phyloP scores from a whole-genome alignment of 169 alveolate genomes.

The Theileria parva region DNA sequence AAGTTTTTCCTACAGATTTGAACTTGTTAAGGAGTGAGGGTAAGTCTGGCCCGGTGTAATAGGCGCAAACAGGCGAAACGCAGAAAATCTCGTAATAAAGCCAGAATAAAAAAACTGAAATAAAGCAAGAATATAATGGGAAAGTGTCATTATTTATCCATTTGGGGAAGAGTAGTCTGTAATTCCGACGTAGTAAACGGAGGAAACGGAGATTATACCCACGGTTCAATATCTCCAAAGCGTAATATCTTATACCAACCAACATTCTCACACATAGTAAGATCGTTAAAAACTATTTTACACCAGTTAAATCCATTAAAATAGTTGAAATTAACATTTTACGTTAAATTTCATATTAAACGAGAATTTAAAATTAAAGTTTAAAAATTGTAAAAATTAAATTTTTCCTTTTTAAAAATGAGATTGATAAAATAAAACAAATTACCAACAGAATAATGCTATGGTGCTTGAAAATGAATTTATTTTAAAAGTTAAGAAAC shows the following conservation, averaged over 20 bases:
- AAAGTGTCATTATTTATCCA: constrained; percentile 2
- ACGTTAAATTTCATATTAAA: not conserved
- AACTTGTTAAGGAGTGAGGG: constrained; percentile 43
- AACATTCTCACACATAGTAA: no score
- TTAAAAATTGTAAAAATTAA: not conserved
- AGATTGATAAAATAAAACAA: not conserved
- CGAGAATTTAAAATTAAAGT: not conserved
- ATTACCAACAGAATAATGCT: not conserved
- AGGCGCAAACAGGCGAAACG: constrained; percentile 63
- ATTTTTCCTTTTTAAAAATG: not conserved
- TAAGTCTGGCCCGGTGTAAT: constrained; percentile 48
- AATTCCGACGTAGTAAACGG: not conserved
- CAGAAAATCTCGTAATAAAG: constrained; percentile 57
- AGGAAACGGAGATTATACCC: not conserved
- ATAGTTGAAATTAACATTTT: no score
- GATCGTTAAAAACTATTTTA: no score
- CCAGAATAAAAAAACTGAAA: constrained; percentile 5
- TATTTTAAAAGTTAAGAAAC: not conserved
- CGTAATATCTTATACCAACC: not conserved
- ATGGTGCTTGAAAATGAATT: constrained; percentile 8
- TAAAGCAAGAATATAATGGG: not conserved
- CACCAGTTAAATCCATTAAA: no score
- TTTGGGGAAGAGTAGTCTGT: not conserved
- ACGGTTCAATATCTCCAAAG: not conserved
- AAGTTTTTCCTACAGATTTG: constrained; percentile 41